These are phyloP conservation scores for Akanthomyces muscarius DNA, from an alignment of 2,329 filamentous ascomycete species.

Conservation along the genomic window DNA sequence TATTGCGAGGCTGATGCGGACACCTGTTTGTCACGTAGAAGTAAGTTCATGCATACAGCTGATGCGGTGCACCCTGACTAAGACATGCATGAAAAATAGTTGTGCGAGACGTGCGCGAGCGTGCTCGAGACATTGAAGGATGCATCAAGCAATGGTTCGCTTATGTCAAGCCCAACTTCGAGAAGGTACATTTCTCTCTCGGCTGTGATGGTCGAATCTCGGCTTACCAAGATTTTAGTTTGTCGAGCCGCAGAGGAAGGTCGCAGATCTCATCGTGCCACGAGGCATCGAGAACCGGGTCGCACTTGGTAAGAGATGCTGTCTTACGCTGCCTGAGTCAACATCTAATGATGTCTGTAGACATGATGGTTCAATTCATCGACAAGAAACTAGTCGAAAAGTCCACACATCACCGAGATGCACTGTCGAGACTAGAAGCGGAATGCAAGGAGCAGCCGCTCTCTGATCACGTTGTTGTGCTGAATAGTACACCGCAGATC, in stretches of 20 bases:
- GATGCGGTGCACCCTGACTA: constrained; percentile 14
- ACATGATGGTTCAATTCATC: constrained; percentile 92
- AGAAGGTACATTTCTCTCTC: constrained; percentile 51
- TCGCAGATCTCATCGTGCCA: constrained; percentile 93
- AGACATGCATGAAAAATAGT: constrained; percentile 44
- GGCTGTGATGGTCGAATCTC: constrained; percentile 73
- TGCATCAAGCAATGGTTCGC: constrained; percentile 98
- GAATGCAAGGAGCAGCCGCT: constrained; percentile 68
- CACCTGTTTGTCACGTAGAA: constrained; percentile 82
- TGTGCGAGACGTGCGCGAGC: constrained; percentile 80
- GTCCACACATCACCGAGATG: constrained; percentile 75
- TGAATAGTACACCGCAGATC: constrained; percentile 76
- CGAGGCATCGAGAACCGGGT: constrained; percentile 92
- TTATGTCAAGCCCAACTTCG: constrained; percentile 96
- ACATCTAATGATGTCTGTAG: constrained; percentile 37
- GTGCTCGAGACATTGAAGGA: constrained; percentile 87
- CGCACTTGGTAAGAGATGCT: constrained; percentile 60
- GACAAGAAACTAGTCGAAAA: constrained; percentile 83
- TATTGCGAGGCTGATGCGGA: constrained; percentile 96
- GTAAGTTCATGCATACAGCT: constrained; percentile 46
- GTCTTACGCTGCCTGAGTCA: neutral
- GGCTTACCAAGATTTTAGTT: constrained; percentile 44
- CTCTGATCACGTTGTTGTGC: constrained; percentile 67
- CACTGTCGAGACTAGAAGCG: constrained; percentile 70
- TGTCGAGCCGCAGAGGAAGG: constrained; percentile 85